phyloP scores from a whole-genome alignment of 257 asterid genomes.

The Solanum megistacrolobum region DNA sequence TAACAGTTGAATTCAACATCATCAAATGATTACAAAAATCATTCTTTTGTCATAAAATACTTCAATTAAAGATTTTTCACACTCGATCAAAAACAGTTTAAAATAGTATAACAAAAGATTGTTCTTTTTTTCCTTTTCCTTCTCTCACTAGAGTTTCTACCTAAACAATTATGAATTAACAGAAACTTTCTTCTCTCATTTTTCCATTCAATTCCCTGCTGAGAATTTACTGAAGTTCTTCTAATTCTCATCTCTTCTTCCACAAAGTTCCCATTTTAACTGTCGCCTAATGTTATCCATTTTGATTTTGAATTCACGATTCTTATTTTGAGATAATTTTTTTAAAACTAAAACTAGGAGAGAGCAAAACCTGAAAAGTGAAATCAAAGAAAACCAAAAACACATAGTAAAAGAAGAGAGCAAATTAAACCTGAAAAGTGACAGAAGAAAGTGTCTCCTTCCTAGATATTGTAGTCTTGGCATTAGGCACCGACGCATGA shows the following conservation, averaged over 20 bases:
- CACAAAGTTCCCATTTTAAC: background rate
- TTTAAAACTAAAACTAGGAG: background rate
- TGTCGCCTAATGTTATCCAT: background rate
- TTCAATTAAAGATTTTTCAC: background rate
- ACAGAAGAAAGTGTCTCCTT: constrained; percentile 37
- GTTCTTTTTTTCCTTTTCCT: background rate
- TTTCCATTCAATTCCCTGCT: background rate
- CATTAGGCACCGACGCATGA: constrained; percentile 47
- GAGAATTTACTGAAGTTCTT: background rate
- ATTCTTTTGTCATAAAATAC: background rate
- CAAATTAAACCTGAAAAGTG: constrained; percentile 42
- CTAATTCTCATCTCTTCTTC: background rate
- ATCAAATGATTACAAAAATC: background rate
- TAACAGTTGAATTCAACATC: background rate
- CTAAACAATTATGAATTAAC: background rate
- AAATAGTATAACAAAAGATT: background rate
- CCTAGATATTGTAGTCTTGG: constrained; percentile 20
- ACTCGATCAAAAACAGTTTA: background rate
- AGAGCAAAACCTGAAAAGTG: background rate
- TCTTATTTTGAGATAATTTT: background rate
- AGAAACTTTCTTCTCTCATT: background rate
- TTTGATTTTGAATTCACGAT: background rate
- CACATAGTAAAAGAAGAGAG: background rate
- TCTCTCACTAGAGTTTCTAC: background rate
- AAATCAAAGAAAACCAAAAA: background rate